Evolutionary conservation across 2,329 filamentous ascomycete species (phyloP).

Genomic region (Epichloe uncinata): DNA sequence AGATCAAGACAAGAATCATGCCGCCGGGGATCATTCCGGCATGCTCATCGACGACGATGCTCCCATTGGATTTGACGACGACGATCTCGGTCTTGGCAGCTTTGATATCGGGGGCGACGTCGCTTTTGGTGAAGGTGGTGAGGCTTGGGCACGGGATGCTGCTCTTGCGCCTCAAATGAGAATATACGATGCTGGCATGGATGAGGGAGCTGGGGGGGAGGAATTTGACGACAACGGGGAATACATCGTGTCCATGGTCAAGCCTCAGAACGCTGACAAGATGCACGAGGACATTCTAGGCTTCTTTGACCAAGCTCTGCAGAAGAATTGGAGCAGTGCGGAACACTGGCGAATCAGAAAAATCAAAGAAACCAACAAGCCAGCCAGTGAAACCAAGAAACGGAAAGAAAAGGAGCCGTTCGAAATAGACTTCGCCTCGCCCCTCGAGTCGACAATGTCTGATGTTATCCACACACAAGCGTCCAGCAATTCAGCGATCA

Average conservation of each 20-base stretch:
- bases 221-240: slow-evolving; percentile 45
- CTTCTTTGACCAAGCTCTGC: slow-evolving; percentile 92
- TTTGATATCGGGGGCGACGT: slow-evolving; percentile 61
- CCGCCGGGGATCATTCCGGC: slow-evolving; percentile 55
- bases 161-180: slow-evolving; percentile 77
- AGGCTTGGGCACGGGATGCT: slow-evolving; percentile 87
- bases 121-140: slow-evolving; percentile 89
- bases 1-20: slow-evolving; percentile 51
- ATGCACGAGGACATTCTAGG: slow-evolving; percentile 89
- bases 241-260: slow-evolving; percentile 69
- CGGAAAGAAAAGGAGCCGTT: slow-evolving; percentile 96
- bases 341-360: slow-evolving; percentile 96
- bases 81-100: slow-evolving; percentile 58
- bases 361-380: slow-evolving; percentile 68
- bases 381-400: slow-evolving; percentile 44
- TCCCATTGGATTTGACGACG: slow-evolving; percentile 56
- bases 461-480: slow-evolving; percentile 74
- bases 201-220: slow-evolving; percentile 30
- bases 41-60: slow-evolving; percentile 82
- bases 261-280: slow-evolving; percentile 48
- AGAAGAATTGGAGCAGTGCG: slow-evolving; percentile 97
- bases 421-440: slow-evolving; percentile 76
- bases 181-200: slow-evolving; percentile 53
- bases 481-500: slow-evolving; percentile 66
- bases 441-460: slow-evolving; percentile 56